A percentile compares a stretch with the other conserved stretches of the same genome.
Evolutionary conservation across 345 rosid species (phyloP).

Genomic region (Erysimum cheiranthoides): DNA sequence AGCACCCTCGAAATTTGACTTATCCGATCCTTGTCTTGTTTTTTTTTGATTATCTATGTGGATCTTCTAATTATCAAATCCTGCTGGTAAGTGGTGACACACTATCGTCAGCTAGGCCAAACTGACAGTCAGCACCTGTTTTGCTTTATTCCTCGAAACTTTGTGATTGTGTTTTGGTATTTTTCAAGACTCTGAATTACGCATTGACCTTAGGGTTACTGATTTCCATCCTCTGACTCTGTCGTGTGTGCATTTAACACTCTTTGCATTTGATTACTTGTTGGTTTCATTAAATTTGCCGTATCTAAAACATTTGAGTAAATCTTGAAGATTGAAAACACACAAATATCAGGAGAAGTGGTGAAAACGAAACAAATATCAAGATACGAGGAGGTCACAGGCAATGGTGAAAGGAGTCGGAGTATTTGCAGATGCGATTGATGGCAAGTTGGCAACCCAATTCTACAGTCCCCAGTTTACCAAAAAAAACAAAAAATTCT

Average conservation of each 20-base stretch:
- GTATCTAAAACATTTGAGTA: not conserved
- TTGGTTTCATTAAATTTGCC: not conserved
- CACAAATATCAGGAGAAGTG: conserved; percentile 74
- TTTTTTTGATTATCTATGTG: not conserved
- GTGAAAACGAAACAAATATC: conserved; percentile 71
- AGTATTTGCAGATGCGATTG: conserved; percentile 16
- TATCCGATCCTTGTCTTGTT: not conserved
- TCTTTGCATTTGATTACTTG: not conserved
- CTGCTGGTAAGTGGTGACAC: not conserved
- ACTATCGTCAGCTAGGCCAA: not conserved
- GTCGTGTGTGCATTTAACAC: not conserved
- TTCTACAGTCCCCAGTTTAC: too few relatives aligned
- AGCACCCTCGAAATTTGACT: not conserved
- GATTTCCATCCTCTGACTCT: not conserved
- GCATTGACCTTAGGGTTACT: too few relatives aligned
- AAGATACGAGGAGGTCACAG: conserved; percentile 61
- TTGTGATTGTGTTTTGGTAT: not conserved
- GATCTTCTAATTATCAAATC: not conserved
- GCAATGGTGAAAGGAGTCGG: conserved; percentile 72
- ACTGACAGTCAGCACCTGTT: not conserved
- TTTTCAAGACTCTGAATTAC: not conserved
- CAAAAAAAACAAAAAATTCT: too few relatives aligned
- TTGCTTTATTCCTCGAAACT: not conserved
- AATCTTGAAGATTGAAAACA: not conserved
- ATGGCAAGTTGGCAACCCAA: too few relatives aligned